These are phyloP conservation scores for Naganishia randhawae DNA, from an alignment of 768 basidiomycete genomes.

Conservation along the genomic window DNA sequence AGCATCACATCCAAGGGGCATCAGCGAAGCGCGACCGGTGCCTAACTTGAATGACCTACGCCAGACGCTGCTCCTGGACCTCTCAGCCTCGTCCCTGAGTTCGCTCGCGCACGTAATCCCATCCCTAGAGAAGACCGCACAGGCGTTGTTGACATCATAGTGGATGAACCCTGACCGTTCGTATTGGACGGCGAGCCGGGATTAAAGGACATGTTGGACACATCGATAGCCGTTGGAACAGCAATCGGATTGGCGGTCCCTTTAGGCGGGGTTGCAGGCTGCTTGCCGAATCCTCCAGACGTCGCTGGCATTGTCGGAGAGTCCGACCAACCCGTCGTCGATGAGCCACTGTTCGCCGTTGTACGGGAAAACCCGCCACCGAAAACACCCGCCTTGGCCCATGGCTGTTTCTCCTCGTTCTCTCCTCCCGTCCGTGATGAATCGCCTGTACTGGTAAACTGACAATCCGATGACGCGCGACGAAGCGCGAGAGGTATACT, in stretches of 20 bases:
- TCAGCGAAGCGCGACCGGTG: background rate
- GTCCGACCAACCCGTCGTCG: background rate
- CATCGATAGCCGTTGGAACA: background rate
- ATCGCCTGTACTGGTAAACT: background rate
- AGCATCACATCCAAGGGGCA: too few relatives aligned
- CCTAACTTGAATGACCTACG: background rate
- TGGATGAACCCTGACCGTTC: background rate
- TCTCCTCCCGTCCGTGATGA: background rate
- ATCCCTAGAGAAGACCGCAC: background rate
- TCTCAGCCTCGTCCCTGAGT: constrained; percentile 2
- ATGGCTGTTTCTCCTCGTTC: background rate
- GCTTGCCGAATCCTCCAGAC: background rate
- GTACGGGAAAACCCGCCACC: background rate
- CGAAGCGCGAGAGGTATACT: constrained; percentile 18
- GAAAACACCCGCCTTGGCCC: too few relatives aligned
- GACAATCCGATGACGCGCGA: background rate
- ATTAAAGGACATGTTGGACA: background rate
- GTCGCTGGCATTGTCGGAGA: background rate
- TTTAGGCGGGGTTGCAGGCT: constrained; percentile 9
- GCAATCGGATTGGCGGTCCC: background rate
- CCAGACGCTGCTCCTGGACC: background rate
- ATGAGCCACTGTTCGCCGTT: background rate
- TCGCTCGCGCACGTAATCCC: background rate
- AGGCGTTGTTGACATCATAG: background rate
- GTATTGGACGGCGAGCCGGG: background rate